Evolutionary conservation across 768 basidiomycete species (phyloP).

Genomic region (Dacryopinax spathularia): DNA sequence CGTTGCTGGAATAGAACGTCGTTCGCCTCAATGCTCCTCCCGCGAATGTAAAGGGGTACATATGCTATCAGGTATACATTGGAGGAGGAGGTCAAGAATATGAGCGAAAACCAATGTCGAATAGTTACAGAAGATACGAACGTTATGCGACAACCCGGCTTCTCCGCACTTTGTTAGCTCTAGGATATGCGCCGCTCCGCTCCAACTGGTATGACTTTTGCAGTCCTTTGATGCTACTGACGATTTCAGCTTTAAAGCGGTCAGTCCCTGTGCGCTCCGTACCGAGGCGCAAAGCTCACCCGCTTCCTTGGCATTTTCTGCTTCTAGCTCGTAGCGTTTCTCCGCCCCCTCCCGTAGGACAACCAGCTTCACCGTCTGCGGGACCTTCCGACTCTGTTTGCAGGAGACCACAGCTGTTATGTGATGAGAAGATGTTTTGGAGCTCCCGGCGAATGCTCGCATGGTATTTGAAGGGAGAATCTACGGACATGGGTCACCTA

Average conservation of each 20-base stretch:
- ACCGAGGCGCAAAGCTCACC: slow-evolving; percentile 32
- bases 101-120: no score
- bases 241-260: slow-evolving; percentile 48
- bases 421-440: slow-evolving; percentile 85
- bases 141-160: no score
- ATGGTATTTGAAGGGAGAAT: slow-evolving; percentile 75
- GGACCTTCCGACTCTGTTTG: slow-evolving; percentile 67
- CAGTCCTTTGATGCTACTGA: slow-evolving; percentile 52
- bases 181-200: no score
- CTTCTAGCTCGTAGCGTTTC: slow-evolving; percentile 96
- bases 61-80: no score
- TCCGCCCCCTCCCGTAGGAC: slow-evolving; percentile 58
- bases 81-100: no score
- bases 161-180: no score
- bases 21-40: no score
- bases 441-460: slow-evolving; percentile 73
- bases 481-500: slow-evolving; percentile 26
- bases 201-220: slow-evolving; percentile 13
- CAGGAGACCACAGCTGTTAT: slow-evolving; percentile 74
- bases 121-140: no score
- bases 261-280: slow-evolving; percentile 2
- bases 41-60: no score
- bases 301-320: slow-evolving; percentile 68
- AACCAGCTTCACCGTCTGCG: slow-evolving; percentile 77
- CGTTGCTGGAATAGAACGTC: no score